Base-by-base conservation (phyloP, 495 filamentous ascomycete genomes). In the Tuber brumale region DNA sequence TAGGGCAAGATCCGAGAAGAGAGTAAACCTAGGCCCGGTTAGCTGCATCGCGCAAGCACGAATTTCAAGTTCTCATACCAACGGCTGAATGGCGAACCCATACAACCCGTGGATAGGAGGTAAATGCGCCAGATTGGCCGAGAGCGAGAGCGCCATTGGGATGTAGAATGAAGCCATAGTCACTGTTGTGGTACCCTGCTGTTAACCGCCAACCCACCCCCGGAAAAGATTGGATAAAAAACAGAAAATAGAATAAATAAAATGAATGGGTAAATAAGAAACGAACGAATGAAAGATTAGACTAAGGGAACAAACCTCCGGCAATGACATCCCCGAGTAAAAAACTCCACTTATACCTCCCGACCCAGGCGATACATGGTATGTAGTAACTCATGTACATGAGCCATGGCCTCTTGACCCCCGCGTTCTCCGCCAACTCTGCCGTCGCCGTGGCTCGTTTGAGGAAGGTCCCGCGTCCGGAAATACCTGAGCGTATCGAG, bases 111-210 rank as follows among this genome's bases (percentile, higher is more conserved):
- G 94, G 84, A 98, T 93, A 0, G 95, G 91, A 14, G 95, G 94
- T 23, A 97, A 89, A 81, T 98, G 95, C 10, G 91, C 95, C 57
- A 99, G 90, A 83, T 98, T 99, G 42, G 92, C 89, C n/a, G 95
- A 94, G 76, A 94, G 88, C 7, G 94, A 97, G 42, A 99, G 88
- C 0, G 95, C 91, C 95, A 99, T 97, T 41, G 95, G 95, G 51
- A 99, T 92, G 82, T 99, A 99, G 86, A 99, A 94, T 21, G 94
- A 97, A 1, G 95, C 93, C 85, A 99, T 91, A 3, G 95, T 97
- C 73, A 98, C 83, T 70, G 92, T 88, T 66, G 16, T 41, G 35
- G 73, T 43, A 75, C 57, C 23, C 27, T 19, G 9, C n/a, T 6
- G 23, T 51, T 41, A 69, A 35, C 27, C 7, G 14, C 35, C 37